A percentile compares a stretch with the other conserved stretches of the same genome.
phyloP scores from a whole-genome alignment of 768 basidiomycete species.

The Amanita muscaria region DNA sequence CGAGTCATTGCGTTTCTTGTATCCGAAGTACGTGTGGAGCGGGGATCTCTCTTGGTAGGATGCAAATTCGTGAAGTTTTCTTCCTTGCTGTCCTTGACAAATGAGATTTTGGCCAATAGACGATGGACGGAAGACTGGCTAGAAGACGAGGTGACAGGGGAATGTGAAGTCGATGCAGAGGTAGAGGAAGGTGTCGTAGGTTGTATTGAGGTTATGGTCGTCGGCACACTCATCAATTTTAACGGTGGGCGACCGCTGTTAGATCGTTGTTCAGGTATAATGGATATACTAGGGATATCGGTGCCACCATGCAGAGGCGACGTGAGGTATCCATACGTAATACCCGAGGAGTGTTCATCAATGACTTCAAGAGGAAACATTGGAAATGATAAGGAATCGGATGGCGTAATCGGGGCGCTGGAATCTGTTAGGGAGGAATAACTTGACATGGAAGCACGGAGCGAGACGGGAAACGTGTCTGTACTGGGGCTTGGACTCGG shows the following conservation, averaged over 20 bases:
- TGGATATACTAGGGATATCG: background rate
- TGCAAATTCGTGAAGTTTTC: background rate
- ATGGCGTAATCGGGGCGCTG: background rate
- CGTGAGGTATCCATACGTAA: background rate
- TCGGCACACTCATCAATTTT: background rate
- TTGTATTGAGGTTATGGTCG: background rate
- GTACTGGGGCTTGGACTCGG: background rate
- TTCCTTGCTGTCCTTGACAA: conserved; percentile 2
- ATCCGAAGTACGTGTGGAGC: background rate
- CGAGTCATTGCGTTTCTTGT: background rate
- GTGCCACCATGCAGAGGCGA: background rate
- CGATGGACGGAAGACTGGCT: conserved; percentile 3
- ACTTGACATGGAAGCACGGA: background rate
- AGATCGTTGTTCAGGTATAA: background rate
- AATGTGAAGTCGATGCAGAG: conserved; percentile 3
- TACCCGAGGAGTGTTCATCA: background rate
- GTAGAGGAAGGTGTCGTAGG: background rate
- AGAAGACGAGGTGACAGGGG: conserved; percentile 2
- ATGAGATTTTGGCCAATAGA: conserved; percentile 2
- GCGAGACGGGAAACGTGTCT: background rate
- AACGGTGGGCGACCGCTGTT: background rate
- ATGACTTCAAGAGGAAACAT: background rate
- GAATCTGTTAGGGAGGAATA: background rate
- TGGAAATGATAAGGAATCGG: background rate
- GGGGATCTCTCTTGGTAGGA: background rate